A percentile compares a stretch with the other conserved stretches of the same genome.
Evolutionary conservation across 2,329 filamentous ascomycete genomes (phyloP).

Genomic region (Hyphodiscus sp.): DNA sequence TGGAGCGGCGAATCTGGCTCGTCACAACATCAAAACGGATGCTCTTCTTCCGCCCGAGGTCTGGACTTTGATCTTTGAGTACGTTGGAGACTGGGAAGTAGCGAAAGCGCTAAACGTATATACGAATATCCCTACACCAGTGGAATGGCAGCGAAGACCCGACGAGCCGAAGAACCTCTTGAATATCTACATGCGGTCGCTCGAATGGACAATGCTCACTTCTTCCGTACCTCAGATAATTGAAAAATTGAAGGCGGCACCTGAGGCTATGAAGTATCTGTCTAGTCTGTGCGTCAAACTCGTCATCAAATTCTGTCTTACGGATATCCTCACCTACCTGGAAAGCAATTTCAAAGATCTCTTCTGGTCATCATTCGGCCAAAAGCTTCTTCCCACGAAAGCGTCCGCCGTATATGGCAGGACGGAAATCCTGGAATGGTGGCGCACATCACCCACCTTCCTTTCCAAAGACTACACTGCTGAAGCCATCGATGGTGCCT

Average conservation of each 20-base stretch:
- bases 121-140: constrained; percentile 67
- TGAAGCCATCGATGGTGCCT: constrained; percentile 83
- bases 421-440: constrained; percentile 82
- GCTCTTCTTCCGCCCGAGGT: constrained; percentile 70
- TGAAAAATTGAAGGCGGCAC: constrained; percentile 63
- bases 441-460: constrained; percentile 77
- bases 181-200: constrained; percentile 65
- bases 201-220: constrained; percentile 80
- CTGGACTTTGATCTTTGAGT: constrained; percentile 82
- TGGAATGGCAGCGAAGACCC: constrained; percentile 62
- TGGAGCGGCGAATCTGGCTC: constrained; percentile 35
- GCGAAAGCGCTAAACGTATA: constrained; percentile 75
- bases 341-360: constrained; percentile 63
- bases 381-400: constrained; percentile 77
- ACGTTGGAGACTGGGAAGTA: constrained; percentile 84
- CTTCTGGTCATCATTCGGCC: constrained; percentile 79
- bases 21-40: constrained; percentile 34
- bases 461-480: constrained; percentile 70
- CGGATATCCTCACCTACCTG: constrained; percentile 68
- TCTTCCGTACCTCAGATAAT: constrained; percentile 65
- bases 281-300: constrained; percentile 79
- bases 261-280: constrained; percentile 62
- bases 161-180: constrained; percentile 56
- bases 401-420: constrained; percentile 82
- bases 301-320: constrained; percentile 85